These are phyloP conservation scores for Solanum clarkiae DNA, from an alignment of 257 asterid species.

Conservation along the genomic window DNA sequence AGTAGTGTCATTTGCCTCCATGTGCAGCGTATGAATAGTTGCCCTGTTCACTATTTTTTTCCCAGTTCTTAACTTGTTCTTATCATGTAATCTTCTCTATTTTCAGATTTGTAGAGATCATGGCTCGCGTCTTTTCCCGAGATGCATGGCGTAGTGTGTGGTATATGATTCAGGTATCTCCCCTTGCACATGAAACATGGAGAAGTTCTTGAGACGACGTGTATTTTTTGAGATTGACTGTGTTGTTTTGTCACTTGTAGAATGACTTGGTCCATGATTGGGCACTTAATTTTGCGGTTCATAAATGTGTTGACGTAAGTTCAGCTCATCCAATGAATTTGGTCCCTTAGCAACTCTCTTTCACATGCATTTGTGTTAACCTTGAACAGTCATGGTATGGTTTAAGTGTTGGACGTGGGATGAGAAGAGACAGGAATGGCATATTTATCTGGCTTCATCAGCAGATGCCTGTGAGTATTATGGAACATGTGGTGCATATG, in stretches of 20 bases:
- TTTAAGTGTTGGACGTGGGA: constrained; percentile 1
- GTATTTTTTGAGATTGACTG: neutral
- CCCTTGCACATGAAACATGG: neutral
- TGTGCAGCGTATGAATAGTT: constrained; percentile 65
- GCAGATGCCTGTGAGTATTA: neutral
- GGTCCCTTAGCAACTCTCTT: neutral
- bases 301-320: constrained; percentile 62
- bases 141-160: constrained; percentile 94
- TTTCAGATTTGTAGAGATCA: constrained; percentile 79
- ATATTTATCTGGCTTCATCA: neutral
- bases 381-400: neutral
- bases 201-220: neutral
- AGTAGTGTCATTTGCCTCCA: constrained; percentile 43
- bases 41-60: neutral
- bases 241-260: constrained; percentile 16
- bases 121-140: constrained; percentile 95
- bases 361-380: neutral
- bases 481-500: neutral
- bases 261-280: constrained; percentile 93
- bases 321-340: neutral
- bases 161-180: constrained; percentile 72
- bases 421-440: neutral
- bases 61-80: neutral
- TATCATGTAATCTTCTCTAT: neutral
- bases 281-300: constrained; percentile 87